phyloP scores from a whole-genome alignment of 164 flowering plant species.

The Magnolia kwangsiensis region DNA sequence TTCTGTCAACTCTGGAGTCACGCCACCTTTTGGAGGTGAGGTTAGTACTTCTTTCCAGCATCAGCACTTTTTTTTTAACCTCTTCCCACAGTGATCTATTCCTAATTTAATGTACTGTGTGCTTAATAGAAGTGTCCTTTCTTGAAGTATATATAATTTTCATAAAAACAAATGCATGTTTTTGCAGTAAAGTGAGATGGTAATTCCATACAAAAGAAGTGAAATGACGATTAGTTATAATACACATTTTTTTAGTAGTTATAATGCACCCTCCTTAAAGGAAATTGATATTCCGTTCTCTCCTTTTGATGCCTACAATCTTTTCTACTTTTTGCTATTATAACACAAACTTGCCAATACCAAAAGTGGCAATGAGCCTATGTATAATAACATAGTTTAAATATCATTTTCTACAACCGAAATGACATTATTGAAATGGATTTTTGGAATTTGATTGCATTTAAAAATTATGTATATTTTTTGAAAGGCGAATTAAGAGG shows the following conservation, averaged over 20 bases:
- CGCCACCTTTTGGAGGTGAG: slow-evolving; percentile 63
- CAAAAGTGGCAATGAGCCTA: no score
- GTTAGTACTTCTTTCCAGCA: background rate
- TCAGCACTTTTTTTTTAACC: background rate
- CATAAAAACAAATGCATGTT: background rate
- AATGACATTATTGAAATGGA: background rate
- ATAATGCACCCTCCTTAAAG: background rate
- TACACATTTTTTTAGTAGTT: no score
- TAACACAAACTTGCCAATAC: no score
- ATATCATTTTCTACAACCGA: background rate
- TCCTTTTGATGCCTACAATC: background rate
- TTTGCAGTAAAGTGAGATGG: background rate
- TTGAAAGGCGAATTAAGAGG: background rate
- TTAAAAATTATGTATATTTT: background rate
- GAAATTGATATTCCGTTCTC: background rate
- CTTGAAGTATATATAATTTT: background rate
- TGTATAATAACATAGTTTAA: no score
- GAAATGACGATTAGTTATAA: background rate
- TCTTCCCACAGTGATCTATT: no score
- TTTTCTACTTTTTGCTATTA: background rate
- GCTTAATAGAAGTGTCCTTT: background rate
- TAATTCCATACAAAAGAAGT: background rate
- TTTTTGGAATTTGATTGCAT: background rate
- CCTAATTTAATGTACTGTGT: background rate
- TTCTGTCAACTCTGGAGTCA: slow-evolving; percentile 63